phyloP scores from a whole-genome alignment of 345 rosid genomes.

The Rubroshorea leprosula region DNA sequence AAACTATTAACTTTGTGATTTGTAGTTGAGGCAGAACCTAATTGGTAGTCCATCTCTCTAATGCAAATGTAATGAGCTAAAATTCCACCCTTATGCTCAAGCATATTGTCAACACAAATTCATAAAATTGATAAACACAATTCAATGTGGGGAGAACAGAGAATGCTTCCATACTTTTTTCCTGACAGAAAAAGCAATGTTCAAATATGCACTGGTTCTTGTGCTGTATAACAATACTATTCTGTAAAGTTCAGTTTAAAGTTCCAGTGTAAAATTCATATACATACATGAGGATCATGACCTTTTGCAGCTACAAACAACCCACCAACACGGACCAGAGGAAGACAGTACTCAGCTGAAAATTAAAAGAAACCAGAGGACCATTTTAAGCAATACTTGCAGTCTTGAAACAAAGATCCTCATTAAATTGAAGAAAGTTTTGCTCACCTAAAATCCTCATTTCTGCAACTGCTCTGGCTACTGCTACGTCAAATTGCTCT shows the following conservation, averaged over 20 bases:
- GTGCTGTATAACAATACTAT: neutral
- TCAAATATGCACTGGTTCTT: neutral
- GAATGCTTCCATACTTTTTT: neutral
- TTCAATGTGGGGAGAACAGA: too few species aligned
- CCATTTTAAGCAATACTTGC: slow-evolving; percentile 13
- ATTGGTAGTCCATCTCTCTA: too few species aligned
- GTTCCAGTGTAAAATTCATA: slow-evolving; percentile 9
- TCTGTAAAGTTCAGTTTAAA: neutral
- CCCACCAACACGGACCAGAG: slow-evolving; percentile 90
- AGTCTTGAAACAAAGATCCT: slow-evolving; percentile 2
- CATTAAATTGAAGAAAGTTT: neutral
- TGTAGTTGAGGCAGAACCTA: too few species aligned
- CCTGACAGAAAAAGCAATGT: neutral
- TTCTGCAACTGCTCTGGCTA: slow-evolving; percentile 96
- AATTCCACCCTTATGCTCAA: too few species aligned
- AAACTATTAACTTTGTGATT: too few species aligned
- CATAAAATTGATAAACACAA: neutral
- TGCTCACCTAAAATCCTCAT: slow-evolving; percentile 78
- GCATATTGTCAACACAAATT: neutral
- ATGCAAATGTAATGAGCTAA: too few species aligned
- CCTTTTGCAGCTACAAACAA: slow-evolving; percentile 95
- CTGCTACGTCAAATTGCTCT: slow-evolving; percentile 83
- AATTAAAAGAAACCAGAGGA: slow-evolving; percentile 15
- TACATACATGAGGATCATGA: slow-evolving; percentile 74
- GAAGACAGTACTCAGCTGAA: slow-evolving; percentile 93